Evolutionary conservation across 148 eudicot genomes (phyloP), one percentile per base, ranked within the genome.

Genomic region (Silene uniflora): DNA sequence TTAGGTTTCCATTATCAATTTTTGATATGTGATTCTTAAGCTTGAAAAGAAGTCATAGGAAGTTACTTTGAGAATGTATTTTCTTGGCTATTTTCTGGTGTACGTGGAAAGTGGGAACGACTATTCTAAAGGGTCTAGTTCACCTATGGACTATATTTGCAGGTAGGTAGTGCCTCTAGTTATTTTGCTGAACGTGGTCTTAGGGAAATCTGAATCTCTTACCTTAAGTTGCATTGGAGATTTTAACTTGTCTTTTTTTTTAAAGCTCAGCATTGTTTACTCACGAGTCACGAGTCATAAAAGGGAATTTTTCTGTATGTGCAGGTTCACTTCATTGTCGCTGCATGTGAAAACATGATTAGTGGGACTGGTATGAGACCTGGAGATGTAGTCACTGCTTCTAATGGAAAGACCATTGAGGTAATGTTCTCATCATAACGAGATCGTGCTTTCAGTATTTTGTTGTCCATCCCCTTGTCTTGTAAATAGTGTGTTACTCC

Each of bases 361-460:
- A 96, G 99, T 78, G 98, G 99, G 79, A 90, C 99, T 73, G 99
- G 98, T 67, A 92, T 96, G 97, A 87, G 99, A 80, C 99, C 99
- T 79, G 99, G 99, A 81, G 99, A 96, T 58, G 67, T 96, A 71
- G 69, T 96, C 35, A 96, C 99, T 60, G 99, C 99, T 73, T 96
- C 99, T 54, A 96, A 96, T 83, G 99, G 99, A 71, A 96, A 96
- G 88, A 96, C 99, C 67, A 96, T 96, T 74, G 99, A 96, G 99
- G 99, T 95, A 88, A 16, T 71, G 64, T 46, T 0, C 14, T 63
- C 49, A 68, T 29, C 47, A 1, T 27, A 63, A 70, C 62, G 62
- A 17, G 32, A 9, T 32, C 13, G 42, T 27, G 39, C 7, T 17
- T 58, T 69, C 12, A 25, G 27, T 49, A 54, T 7, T 19, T 75